phyloP scores from a whole-genome alignment of 2,329 filamentous ascomycete genomes.

The Seiridium cupressi region DNA sequence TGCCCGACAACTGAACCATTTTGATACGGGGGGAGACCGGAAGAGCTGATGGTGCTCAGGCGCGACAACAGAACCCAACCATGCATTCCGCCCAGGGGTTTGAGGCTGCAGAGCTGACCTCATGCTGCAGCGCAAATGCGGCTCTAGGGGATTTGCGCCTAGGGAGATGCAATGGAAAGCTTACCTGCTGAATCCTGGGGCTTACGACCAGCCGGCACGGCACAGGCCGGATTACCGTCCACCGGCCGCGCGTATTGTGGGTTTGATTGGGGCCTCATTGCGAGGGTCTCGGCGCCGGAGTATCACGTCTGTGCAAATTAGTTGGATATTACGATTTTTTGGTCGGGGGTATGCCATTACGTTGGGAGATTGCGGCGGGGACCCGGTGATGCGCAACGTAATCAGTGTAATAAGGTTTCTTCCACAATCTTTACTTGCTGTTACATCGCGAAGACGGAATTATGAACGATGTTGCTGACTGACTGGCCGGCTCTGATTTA shows the following conservation, averaged over 20 bases:
- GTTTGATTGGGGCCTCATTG: conserved; percentile 2
- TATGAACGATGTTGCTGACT: background rate
- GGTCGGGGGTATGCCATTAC: background rate
- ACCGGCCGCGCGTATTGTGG: conserved; percentile 7
- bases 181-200: conserved; percentile 6
- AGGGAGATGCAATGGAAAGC: background rate
- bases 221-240: background rate
- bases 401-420: background rate
- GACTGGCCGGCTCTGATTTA: background rate
- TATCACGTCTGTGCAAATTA: background rate
- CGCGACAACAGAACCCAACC: too few species aligned
- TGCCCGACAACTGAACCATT: too few species aligned
- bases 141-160: too few species aligned
- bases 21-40: too few species aligned
- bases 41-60: too few species aligned
- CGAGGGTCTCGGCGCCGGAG: background rate
- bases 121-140: too few species aligned
- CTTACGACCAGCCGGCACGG: background rate
- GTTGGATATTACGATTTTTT: background rate
- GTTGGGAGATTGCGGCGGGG: conserved; percentile 2
- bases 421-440: background rate
- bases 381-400: background rate
- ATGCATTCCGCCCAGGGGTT: too few species aligned
- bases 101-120: too few species aligned
- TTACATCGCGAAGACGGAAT: background rate